A percentile compares a stretch with the other conserved stretches of the same genome.
These are phyloP conservation scores for Aspergillus bertholletiae DNA, from an alignment of 495 filamentous ascomycete species.

Conservation along the genomic window DNA sequence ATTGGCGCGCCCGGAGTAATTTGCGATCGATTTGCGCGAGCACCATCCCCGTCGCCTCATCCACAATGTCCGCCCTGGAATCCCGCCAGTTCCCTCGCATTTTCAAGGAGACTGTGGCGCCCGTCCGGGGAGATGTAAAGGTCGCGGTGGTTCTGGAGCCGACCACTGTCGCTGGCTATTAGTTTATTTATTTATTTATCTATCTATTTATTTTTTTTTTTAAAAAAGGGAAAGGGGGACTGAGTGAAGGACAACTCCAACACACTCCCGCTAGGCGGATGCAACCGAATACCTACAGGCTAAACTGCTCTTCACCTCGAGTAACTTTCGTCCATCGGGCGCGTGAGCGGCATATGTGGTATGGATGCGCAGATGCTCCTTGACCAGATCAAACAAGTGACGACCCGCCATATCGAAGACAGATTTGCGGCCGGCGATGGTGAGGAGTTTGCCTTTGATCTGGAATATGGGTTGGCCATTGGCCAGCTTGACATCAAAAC, in stretches of 20 bases:
- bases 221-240: neutral
- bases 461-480: constrained; percentile 46
- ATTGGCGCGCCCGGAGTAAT: constrained; percentile 48
- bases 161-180: too few relatives aligned
- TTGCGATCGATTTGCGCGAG: constrained; percentile 56
- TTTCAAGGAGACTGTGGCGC: constrained; percentile 11
- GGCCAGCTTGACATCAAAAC: constrained; percentile 48
- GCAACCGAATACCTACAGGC: constrained; percentile 41
- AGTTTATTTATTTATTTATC: too few relatives aligned
- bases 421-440: constrained; percentile 41
- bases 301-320: constrained; percentile 51
- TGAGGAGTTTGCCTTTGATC: constrained; percentile 46
- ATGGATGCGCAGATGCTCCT: constrained; percentile 48
- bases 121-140: constrained; percentile 17
- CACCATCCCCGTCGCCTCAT: constrained; percentile 35
- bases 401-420: constrained; percentile 42
- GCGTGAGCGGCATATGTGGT: constrained; percentile 43
- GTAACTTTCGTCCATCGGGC: constrained; percentile 34
- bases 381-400: constrained; percentile 49
- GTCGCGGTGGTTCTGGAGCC: constrained; percentile 30
- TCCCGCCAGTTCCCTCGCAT: constrained; percentile 30
- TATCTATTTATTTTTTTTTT: too few relatives aligned
- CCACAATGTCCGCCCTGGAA: constrained; percentile 24
- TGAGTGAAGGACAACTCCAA: too few relatives aligned
- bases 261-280: too few relatives aligned